These are phyloP conservation scores for Endothia cerciana DNA, from an alignment of 2,329 filamentous ascomycete genomes.

Conservation along the genomic window DNA sequence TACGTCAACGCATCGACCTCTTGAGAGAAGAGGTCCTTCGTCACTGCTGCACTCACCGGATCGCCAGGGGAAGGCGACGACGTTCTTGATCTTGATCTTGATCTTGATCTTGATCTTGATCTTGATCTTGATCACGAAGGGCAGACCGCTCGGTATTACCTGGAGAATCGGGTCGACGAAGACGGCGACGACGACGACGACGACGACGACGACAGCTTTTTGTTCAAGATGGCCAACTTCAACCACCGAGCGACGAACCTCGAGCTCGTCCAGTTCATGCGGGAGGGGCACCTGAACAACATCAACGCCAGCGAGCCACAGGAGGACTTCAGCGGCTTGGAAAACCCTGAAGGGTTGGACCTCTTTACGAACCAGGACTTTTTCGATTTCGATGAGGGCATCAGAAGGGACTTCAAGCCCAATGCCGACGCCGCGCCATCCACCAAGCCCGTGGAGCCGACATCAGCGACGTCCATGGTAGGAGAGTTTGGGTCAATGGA, in stretches of 20 bases:
- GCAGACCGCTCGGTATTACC: not conserved
- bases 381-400: slow-evolving; percentile 75
- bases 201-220: too few relatives aligned
- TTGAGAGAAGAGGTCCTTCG: not conserved
- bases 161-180: not conserved
- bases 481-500: slow-evolving; percentile 53
- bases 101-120: too few relatives aligned
- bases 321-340: slow-evolving; percentile 62
- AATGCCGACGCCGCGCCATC: slow-evolving; percentile 42
- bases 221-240: slow-evolving; percentile 67
- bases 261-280: slow-evolving; percentile 87
- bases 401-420: slow-evolving; percentile 58
- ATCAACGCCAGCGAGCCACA: slow-evolving; percentile 64
- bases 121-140: not conserved
- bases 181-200: slow-evolving; percentile 1
- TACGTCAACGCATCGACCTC: not conserved
- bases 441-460: slow-evolving; percentile 41
- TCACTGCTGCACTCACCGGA: not conserved
- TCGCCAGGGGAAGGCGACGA: not conserved
- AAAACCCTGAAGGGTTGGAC: slow-evolving; percentile 65
- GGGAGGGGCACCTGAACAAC: slow-evolving; percentile 72
- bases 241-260: slow-evolving; percentile 83
- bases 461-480: slow-evolving; percentile 46
- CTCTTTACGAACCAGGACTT: slow-evolving; percentile 85
- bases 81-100: too few relatives aligned